Evolutionary conservation across 495 filamentous ascomycete species (phyloP), one percentile per base, ranked within the genome.

Genomic region (Hypoxylon cercidicola): DNA sequence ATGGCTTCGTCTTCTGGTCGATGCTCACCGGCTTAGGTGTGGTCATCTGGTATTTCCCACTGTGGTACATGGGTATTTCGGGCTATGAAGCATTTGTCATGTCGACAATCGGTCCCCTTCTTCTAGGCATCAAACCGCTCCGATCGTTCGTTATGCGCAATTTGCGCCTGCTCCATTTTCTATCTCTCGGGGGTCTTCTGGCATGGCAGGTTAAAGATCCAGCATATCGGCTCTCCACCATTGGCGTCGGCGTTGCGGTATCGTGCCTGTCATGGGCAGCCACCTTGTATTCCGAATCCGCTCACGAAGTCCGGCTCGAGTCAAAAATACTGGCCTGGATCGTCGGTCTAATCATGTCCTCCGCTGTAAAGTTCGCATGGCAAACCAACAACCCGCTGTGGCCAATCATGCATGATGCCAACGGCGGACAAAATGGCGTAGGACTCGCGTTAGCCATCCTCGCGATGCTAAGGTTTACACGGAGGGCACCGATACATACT

Each of bases 11-110:
- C 47, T 97, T 97, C 77, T 99, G 96, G 96, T 92, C 93, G 5
- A 89, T 92, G 65, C 81, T 96, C 63, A 99, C 96, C 56, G 90
- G 91, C 50, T 81, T 99, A 50, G 92, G 90, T 37, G 81, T 98
- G 25, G 82, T 89, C 34, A 88, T 98, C 21, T 99, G 96, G 96
- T 99, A 96, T 73, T 99, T 99, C 72, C 95, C 95, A 13, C 85
- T 99, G n/a, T 99, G 96, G 96, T 87, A 97, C 74, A 98, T 99
- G 96, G 96, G 96, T 57, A 93, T 99, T 60, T 99, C 96, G 7
- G 96, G 96, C 55, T 97, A 96, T 65, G 96, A 99, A 78, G 88
- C 88, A 21, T 81, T 94, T 61, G 87, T 99, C 74, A 87, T 97
- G 84, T 83, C 83, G 62, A 93, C 90, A n/a, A 70, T 92, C 49